Evolutionary conservation across 2,329 filamentous ascomycete species (phyloP).

Genomic region (Plenodomus lindquistii): DNA sequence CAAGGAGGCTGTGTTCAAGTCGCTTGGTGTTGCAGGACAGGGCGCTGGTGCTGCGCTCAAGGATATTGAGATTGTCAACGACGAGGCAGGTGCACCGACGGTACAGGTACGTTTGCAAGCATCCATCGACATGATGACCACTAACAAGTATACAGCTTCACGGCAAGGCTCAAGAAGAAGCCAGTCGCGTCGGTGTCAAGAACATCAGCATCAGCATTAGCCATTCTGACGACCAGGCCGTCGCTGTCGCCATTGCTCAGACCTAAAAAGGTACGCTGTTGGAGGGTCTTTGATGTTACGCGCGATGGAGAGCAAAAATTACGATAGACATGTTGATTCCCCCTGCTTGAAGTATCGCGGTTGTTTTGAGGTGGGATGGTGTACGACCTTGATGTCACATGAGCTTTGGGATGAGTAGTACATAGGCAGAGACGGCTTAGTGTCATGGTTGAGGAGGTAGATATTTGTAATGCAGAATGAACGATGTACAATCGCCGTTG

Average conservation of each 20-base stretch:
- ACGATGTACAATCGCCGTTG: no score
- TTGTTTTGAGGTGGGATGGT: neutral
- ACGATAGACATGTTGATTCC: neutral
- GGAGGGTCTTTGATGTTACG: conserved; percentile 1
- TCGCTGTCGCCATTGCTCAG: conserved; percentile 86
- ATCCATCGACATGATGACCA: no score
- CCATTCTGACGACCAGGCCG: conserved; percentile 90
- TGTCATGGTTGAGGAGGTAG: no score
- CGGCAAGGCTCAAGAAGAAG: conserved; percentile 79
- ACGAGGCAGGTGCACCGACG: conserved; percentile 78
- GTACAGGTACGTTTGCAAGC: conserved; percentile 84
- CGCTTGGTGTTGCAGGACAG: conserved; percentile 81
- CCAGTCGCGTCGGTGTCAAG: conserved; percentile 85
- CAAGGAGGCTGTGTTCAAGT: conserved; percentile 99
- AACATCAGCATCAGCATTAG: conserved; percentile 92
- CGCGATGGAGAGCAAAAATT: neutral
- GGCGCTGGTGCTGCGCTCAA: conserved; percentile 87
- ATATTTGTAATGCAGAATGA: no score
- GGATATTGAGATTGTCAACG: conserved; percentile 89
- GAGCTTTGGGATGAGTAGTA: no score
- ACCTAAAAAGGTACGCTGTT: conserved; percentile 23
- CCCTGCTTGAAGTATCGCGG: neutral
- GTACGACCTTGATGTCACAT: no score
- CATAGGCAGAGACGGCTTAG: no score
- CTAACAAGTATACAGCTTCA: conserved; percentile 66